Base-by-base conservation (phyloP, 1,139 yeast genomes). In the Debaryomyces sp. region DNA sequence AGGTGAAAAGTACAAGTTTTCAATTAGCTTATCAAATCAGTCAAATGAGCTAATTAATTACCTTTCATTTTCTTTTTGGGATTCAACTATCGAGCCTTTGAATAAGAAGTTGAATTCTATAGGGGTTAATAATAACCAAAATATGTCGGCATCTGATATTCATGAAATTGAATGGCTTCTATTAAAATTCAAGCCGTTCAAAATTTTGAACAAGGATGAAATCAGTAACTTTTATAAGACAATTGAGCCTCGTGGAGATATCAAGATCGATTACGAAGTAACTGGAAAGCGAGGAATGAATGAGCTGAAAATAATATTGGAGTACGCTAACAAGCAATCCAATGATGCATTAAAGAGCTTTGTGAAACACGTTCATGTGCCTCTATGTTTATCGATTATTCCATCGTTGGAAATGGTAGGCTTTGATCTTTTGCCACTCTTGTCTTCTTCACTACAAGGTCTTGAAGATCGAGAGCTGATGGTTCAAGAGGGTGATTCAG, bases 151-250 rank as follows among this genome's bases (percentile, higher is more conserved):
- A 0, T 75, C 80, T 47, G 96, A 89, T 47, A 69, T 83, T 4
- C 84, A 88, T 62, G 96, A 90, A 60, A 73, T 87, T 46, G 97
- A 89, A 60, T 86, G 87, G 74, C 79, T 80, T 54, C 63, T 89
- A 48, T 64, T 84, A 42, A 75, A 79, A 51, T 78, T 82, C 50
- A 80, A 80, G 42, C 85, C 96, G 0, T 75, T 89, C 53, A 65
- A 64, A 29, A 70, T 80, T 6, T 54, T 72, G 45, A 77, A 77
- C 50, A 71, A 75, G 34, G 68, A 71, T 3, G 64, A 67, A 15
- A 70, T 75, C 24, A 60, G 64, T 22, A 64, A 68, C 29, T 54
- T 66, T 46, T 64, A 68, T 59, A 60, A 63, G 52, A 60, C 73
- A 62, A 75, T 76, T 29, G 52, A 54, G 6, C 75, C 77, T 0